Evolutionary conservation across 2,329 filamentous ascomycete genomes (phyloP).

Genomic region (Juglanconis sp.): DNA sequence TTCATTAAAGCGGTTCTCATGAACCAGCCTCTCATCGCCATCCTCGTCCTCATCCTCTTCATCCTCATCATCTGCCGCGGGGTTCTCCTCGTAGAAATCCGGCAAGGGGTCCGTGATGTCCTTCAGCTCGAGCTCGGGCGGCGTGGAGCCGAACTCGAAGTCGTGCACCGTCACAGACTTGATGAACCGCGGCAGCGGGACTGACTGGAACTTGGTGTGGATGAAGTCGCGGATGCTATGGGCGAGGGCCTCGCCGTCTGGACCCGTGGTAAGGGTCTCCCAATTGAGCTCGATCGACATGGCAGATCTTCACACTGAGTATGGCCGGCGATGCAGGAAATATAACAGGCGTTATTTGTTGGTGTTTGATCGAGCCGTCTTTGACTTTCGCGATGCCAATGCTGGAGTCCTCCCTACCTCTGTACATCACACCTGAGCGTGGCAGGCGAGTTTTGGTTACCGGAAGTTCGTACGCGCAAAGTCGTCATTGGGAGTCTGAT

Average conservation of each 20-base stretch:
- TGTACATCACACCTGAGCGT: not conserved
- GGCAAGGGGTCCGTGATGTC: conserved; percentile 94
- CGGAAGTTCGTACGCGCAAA: not conserved
- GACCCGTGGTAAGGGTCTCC: conserved; percentile 84
- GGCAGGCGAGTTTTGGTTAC: not conserved
- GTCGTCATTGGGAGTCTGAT: not conserved
- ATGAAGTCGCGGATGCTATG: conserved; percentile 88
- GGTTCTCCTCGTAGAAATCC: conserved; percentile 89
- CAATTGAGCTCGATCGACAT: conserved; percentile 99
- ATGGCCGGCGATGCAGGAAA: not conserved
- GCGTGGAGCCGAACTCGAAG: conserved; percentile 84
- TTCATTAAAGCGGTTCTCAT: conserved; percentile 24
- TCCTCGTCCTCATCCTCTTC: conserved; percentile 37
- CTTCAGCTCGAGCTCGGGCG: conserved; percentile 86
- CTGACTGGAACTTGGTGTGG: conserved; percentile 90
- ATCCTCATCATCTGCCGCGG: conserved; percentile 55
- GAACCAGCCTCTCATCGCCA: conserved; percentile 35
- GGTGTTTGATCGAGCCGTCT: not conserved
- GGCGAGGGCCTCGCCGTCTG: conserved; percentile 81
- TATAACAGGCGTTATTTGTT: not conserved
- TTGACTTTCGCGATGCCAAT: not conserved
- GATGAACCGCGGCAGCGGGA: conserved; percentile 90
- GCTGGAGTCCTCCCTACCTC: not conserved
- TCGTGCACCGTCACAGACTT: conserved; percentile 91
- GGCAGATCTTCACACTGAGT: not conserved